Base-by-base conservation (phyloP, 2,329 filamentous ascomycete species). In the Fonsecaea monophora region DNA sequence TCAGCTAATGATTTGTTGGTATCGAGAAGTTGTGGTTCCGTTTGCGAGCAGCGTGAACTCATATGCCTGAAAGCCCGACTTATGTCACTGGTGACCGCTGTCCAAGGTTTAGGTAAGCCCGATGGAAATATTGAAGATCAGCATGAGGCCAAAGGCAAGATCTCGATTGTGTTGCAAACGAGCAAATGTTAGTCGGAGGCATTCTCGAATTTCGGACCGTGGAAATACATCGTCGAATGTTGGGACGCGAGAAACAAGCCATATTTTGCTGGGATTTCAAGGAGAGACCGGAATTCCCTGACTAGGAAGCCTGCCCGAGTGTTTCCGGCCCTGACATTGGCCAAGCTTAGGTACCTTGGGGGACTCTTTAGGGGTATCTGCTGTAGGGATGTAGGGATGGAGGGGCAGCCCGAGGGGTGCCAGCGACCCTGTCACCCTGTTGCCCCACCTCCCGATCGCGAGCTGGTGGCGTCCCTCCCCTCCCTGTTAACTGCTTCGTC, bases 1-100 rank as follows among this genome's bases (percentile, higher is more conserved):
- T 56, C 34, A 56, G 54, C n/a, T 56, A 18, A 55, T 34, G 53
- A 55, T 55, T 55, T 34, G 53, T 35, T 30, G 13, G 30, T n/a
- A n/a, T 18, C 18, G 30, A 30, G 8, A 50, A 5, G 21, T 32
- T 32, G 18, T 50, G 18, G 18, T 25, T 30, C 45, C 18, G 45
- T 21, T 25, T 1, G 45, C 45, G 9, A 21, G 45, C 45, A 50
- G 25, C 12, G 21, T 50, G 18, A 25, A 30, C 45, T 50, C 45
- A 50, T 25, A 13, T 32, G 18, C 10, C 25, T 25, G 18, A 50
- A 21, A 3, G 45, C 12, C 45, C 25, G 45, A 7, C 45, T 30
- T 32, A 32, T 32, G 30, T 32, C 4, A n/a, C 5, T 25, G 45
- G 21, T 50, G 45, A 13, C 18, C 15, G 45, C 18, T 50, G 18